Evolutionary conservation across 1,284 basidiomycete genomes (phyloP).

Genomic region (Ganoderma sp.): DNA sequence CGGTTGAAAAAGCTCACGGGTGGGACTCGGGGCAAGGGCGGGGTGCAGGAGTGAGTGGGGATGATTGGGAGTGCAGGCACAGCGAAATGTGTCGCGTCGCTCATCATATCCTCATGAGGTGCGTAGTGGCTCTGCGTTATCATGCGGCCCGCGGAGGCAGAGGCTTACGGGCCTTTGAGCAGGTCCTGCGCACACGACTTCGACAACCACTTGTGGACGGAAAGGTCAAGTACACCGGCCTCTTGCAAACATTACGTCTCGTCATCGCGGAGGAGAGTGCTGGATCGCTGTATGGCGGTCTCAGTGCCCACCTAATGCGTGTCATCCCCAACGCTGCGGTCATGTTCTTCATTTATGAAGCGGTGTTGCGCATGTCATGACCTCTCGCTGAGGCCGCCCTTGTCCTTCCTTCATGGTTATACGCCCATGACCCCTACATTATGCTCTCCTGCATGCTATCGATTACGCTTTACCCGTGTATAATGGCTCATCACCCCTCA

Average conservation of each 20-base stretch:
- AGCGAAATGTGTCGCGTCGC: slow-evolving; percentile 91
- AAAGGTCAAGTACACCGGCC: slow-evolving; percentile 84
- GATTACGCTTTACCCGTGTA: slow-evolving; percentile 23
- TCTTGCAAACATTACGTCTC: slow-evolving; percentile 84
- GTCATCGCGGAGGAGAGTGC: slow-evolving; percentile 92
- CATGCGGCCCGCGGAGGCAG: background rate
- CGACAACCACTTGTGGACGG: slow-evolving; percentile 83
- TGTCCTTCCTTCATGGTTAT: background rate
- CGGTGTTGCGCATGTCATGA: slow-evolving; percentile 63
- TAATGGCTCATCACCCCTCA: slow-evolving; percentile 29
- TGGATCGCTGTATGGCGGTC: slow-evolving; percentile 86
- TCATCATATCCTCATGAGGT: slow-evolving; percentile 99
- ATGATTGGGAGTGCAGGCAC: slow-evolving; percentile 92
- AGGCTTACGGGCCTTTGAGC: slow-evolving; percentile 10
- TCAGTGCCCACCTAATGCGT: slow-evolving; percentile 94
- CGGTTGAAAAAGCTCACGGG: slow-evolving; percentile 71
- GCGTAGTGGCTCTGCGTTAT: slow-evolving; percentile 44
- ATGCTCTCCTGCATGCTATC: slow-evolving; percentile 26
- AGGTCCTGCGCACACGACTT: slow-evolving; percentile 92
- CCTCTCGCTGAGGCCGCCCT: background rate
- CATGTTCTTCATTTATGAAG: slow-evolving; percentile 92
- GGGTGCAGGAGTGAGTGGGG: slow-evolving; percentile 70
- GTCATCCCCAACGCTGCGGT: slow-evolving; percentile 97
- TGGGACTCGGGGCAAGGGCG: slow-evolving; percentile 59
- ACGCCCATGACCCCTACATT: background rate